Base-by-base conservation (phyloP, 1,284 basidiomycete genomes). In the Earliella scabrosa region DNA sequence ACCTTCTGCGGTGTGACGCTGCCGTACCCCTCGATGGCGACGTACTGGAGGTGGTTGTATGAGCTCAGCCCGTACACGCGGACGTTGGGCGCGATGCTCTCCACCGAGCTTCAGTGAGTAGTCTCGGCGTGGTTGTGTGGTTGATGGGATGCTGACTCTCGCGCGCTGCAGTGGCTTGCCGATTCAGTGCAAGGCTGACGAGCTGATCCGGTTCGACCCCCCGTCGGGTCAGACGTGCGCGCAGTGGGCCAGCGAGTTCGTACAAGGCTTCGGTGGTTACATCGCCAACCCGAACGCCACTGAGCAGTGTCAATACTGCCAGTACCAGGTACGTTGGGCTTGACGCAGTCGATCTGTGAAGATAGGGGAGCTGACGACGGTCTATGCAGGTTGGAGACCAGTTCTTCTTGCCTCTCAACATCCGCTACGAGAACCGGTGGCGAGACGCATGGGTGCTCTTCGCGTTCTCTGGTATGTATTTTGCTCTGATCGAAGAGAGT, bases 1-100 rank as follows among this genome's bases (percentile, higher is more conserved):
- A 81, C 88, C 18, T 90, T 92, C 80, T 91, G 88, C 59, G 91
- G 94, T 75, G 92, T 95, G 29, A 88, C 89, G 2, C 85, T 93
- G 50, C 92, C 92, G 0, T 90, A 82, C 61, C 82, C 85, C 2
- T 80, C 80, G 0, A 74, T 94, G 71, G 78, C 80, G 39, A 71
- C 73, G 34, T 95, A 93, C 80, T 95, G 90, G 87, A 74, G 82
- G 59, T 95, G 92, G 89, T 70, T 93, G 39, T 92, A 92, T 71
- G 75, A 86, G 59, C 72, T 91, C 7, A 77, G 78, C 36, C 86
- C 86, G 0, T 93, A 86, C 74, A 93, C 90, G 2, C 82, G 90
- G 31, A 79, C 85, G n/a, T 73, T 94, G 36, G 79, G 83, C 2
- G 80, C 91, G 13, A 87, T 96, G 76, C 75, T 94, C 51, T 82